Evolutionary conservation across 257 asterid genomes (phyloP).

Genomic region (Solanum sparsipilum): DNA sequence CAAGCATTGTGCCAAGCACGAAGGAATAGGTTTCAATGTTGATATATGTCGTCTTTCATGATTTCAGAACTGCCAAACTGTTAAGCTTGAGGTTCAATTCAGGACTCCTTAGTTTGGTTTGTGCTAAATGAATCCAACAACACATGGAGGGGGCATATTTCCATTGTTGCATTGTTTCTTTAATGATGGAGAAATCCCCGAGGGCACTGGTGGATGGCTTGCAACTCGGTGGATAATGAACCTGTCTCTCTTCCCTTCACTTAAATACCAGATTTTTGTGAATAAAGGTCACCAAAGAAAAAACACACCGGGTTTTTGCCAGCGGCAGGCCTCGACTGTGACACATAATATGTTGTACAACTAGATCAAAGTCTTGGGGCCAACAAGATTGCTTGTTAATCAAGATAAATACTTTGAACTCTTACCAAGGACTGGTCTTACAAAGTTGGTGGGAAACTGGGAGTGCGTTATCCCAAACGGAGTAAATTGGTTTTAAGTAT

Average conservation of each 20-base stretch:
- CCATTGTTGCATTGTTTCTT: neutral
- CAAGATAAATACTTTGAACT: neutral
- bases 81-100: neutral
- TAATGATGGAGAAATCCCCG: neutral
- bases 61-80: neutral
- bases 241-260: neutral
- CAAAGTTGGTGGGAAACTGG: neutral
- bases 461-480: neutral
- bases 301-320: neutral
- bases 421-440: neutral
- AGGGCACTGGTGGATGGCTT: neutral
- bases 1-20: neutral
- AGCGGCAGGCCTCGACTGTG: neutral
- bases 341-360: neutral
- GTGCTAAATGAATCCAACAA: neutral
- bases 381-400: neutral
- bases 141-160: neutral
- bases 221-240: neutral
- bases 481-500: neutral
- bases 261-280: neutral
- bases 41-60: neutral
- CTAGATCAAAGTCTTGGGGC: neutral
- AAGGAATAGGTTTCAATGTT: neutral
- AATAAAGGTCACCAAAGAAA: neutral
- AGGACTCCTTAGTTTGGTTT: neutral